Conservation (phyloP, 78 protist species). For the Planoprotostelium fungivorum region DNA sequence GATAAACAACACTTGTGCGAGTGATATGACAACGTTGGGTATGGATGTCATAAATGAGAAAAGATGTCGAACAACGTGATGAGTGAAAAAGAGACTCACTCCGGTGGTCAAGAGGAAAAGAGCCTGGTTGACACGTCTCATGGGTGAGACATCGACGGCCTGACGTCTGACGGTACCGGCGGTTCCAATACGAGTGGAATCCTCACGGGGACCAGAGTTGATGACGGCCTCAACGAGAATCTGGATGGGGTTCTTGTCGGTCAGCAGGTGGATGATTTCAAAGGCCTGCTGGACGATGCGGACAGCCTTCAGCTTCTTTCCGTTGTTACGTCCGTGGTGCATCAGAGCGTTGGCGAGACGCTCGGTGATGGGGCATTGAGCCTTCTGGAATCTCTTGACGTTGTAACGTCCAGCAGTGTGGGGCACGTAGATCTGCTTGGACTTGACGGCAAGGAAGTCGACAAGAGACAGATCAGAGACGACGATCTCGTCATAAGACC, state of each 20-base stretch:
- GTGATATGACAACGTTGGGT: background rate
- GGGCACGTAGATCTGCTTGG: constrained; percentile 88
- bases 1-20: background rate
- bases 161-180: constrained; percentile 99
- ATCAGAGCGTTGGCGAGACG: constrained; percentile 93
- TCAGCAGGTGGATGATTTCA: constrained; percentile 97
- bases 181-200: constrained; percentile 99
- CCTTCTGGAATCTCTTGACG: constrained; percentile 98
- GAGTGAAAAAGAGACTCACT: constrained; percentile 46
- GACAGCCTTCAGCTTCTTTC: constrained; percentile 99
- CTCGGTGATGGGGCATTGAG: constrained; percentile 99
- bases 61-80: too few relatives aligned
- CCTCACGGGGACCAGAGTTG: constrained; percentile 99
- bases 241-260: constrained; percentile 97
- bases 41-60: too few relatives aligned
- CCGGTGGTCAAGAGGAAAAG: constrained; percentile 90
- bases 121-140: constrained; percentile 99
- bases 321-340: constrained; percentile 99
- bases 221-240: constrained; percentile 89
- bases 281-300: constrained; percentile 98
- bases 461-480: constrained; percentile 51
- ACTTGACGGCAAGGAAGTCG: constrained; percentile 93
- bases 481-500: constrained; percentile 54
- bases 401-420: constrained; percentile 99
- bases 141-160: constrained; percentile 99